phyloP scores from a whole-genome alignment of 106 monocot genomes.

The Cymbidium sinense region DNA sequence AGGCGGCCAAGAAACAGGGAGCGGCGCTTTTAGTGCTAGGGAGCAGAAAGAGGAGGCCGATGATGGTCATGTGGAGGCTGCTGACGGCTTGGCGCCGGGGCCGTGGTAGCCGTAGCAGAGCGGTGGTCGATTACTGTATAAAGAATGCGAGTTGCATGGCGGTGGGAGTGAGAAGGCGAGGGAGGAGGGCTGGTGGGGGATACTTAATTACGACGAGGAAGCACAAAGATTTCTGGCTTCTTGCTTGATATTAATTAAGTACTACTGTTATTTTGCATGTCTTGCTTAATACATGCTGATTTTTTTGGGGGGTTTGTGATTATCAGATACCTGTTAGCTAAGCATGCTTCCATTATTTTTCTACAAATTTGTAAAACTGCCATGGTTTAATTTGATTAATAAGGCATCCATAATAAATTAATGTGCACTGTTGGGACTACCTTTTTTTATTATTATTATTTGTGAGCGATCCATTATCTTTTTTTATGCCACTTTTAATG shows the following conservation, averaged over 20 bases:
- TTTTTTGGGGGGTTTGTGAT: too few relatives aligned
- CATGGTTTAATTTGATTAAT: too few relatives aligned
- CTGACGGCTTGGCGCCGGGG: constrained; percentile 23
- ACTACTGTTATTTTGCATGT: too few relatives aligned
- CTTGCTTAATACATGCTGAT: too few relatives aligned
- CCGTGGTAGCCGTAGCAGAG: background rate
- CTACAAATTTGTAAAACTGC: too few relatives aligned
- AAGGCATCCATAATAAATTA: too few relatives aligned
- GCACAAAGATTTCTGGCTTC: constrained; percentile 51
- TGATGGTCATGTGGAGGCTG: constrained; percentile 23
- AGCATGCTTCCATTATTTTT: background rate
- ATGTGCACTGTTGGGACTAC: too few relatives aligned
- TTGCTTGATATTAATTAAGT: constrained; percentile 15
- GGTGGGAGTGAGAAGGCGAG: constrained; percentile 32
- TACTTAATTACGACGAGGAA: constrained; percentile 35
- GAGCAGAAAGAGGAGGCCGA: constrained; percentile 25
- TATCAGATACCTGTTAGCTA: too few relatives aligned
- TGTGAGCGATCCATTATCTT: too few relatives aligned
- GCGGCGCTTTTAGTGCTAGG: constrained; percentile 37
- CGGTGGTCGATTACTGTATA: constrained; percentile 36
- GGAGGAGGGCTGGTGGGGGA: constrained; percentile 23
- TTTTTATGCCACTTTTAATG: too few relatives aligned
- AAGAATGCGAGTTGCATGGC: constrained; percentile 41
- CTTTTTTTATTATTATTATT: too few relatives aligned
- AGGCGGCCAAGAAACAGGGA: constrained; percentile 26